Percentiles rank a stretch among this genome's conserved stretches.
Conservation (phyloP, 768 basidiomycete species). For the Trametes sanguinea region DNA sequence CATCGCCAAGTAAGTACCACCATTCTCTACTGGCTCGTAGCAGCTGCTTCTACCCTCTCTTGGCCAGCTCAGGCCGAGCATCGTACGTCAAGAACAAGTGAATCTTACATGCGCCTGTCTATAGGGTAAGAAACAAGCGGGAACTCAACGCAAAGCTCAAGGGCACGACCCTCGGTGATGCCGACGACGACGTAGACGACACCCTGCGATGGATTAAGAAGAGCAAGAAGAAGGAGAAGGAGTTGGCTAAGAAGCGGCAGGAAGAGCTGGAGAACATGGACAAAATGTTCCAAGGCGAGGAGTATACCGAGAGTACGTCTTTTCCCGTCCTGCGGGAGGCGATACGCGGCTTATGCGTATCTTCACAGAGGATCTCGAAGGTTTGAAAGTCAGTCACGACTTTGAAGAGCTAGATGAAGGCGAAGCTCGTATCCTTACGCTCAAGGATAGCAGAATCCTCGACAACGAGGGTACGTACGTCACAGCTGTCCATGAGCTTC, state of each 20-base stretch:
- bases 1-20: constrained; percentile 86
- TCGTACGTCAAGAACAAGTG: constrained; percentile 43
- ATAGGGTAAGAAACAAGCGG: constrained; percentile 88
- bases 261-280: constrained; percentile 86
- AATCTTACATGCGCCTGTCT: constrained; percentile 38
- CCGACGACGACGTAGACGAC: constrained; percentile 75
- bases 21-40: constrained; percentile 12
- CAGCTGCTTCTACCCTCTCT: constrained; percentile 34
- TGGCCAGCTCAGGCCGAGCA: constrained; percentile 34
- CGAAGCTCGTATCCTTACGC: constrained; percentile 91
- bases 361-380: constrained; percentile 77
- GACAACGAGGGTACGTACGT: constrained; percentile 80
- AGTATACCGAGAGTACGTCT: constrained; percentile 84
- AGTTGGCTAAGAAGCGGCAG: constrained; percentile 80
- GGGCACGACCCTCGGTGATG: constrained; percentile 90
- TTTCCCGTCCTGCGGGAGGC: not conserved
- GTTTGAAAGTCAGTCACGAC: constrained; percentile 95
- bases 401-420: constrained; percentile 91
- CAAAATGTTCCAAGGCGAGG: constrained; percentile 61
- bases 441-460: constrained; percentile 94
- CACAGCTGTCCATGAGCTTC: not conserved
- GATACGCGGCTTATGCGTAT: not conserved
- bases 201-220: constrained; percentile 89
- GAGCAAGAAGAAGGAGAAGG: constrained; percentile 88
- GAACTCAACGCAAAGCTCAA: constrained; percentile 92